phyloP scores from a whole-genome alignment of 345 rosid genomes.

The Eucalyptus guilfoylei region DNA sequence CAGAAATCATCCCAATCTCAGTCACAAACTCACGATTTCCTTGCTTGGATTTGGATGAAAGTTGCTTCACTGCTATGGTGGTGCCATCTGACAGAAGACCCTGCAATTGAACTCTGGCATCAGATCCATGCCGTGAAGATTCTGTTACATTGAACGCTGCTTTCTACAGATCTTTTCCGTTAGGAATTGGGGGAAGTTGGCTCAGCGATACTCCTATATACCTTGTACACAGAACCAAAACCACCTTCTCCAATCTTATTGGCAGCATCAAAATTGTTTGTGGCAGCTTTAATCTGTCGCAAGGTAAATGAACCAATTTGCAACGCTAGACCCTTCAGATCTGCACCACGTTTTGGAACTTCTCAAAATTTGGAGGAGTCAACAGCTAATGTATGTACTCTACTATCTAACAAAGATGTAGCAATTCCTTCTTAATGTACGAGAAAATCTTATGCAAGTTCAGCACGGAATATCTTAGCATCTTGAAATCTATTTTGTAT shows the following conservation, averaged over 20 bases:
- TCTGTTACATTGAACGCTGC: background rate
- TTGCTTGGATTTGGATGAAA: background rate
- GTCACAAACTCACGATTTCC: background rate
- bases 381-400: background rate
- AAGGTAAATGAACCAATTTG: background rate
- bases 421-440: background rate
- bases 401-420: background rate
- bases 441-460: background rate
- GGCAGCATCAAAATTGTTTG: background rate
- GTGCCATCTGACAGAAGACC: background rate
- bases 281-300: background rate
- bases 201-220: background rate
- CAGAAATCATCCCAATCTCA: slow-evolving; percentile 4
- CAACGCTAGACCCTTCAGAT: background rate
- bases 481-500: too few relatives aligned
- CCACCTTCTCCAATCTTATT: slow-evolving; percentile 3
- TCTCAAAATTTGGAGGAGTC: background rate
- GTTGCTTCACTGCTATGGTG: background rate
- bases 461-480: background rate
- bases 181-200: background rate
- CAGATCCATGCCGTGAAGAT: background rate
- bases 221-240: background rate
- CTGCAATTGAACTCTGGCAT: background rate
- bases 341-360: background rate
- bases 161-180: background rate